Conservation (phyloP, 108 stramenopile genomes). For the Pinguiococcus pyrenoidosus region DNA sequence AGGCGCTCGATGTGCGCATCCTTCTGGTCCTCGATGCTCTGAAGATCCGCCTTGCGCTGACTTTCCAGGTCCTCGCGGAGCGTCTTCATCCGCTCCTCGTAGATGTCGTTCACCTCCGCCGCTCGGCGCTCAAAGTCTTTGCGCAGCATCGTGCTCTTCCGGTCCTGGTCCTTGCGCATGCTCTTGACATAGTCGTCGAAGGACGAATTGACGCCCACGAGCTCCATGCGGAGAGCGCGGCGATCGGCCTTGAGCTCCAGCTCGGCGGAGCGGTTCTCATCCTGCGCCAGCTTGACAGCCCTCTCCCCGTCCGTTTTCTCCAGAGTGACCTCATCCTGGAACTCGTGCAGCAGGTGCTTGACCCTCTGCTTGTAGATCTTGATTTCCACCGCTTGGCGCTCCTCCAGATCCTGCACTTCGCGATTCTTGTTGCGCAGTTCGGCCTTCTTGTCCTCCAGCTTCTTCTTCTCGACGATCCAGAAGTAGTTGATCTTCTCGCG, state of each 20-base stretch:
- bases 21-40: conserved; percentile 34
- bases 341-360: conserved; percentile 53
- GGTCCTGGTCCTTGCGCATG: conserved; percentile 43
- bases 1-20: conserved; percentile 36
- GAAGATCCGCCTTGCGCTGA: conserved; percentile 34
- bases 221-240: conserved; percentile 27
- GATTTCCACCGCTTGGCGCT: conserved; percentile 32
- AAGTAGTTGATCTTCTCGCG: conserved; percentile 53
- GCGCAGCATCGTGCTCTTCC: conserved; percentile 24
- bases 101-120: conserved; percentile 21
- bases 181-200: conserved; percentile 44
- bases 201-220: no score
- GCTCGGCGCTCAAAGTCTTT: conserved; percentile 43
- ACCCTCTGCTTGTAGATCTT: conserved; percentile 55
- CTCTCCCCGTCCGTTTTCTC: conserved; percentile 37
- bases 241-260: conserved; percentile 37
- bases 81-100: conserved; percentile 19
- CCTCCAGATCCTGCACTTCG: conserved; percentile 51
- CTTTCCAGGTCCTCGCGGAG: conserved; percentile 38
- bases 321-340: conserved; percentile 41
- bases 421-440: conserved; percentile 51
- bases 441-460: conserved; percentile 42
- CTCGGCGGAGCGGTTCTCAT: conserved; percentile 34
- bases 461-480: conserved; percentile 56
- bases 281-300: conserved; percentile 44